Conservation (phyloP, 345 rosid genomes). For the Syzygium aromaticum region DNA sequence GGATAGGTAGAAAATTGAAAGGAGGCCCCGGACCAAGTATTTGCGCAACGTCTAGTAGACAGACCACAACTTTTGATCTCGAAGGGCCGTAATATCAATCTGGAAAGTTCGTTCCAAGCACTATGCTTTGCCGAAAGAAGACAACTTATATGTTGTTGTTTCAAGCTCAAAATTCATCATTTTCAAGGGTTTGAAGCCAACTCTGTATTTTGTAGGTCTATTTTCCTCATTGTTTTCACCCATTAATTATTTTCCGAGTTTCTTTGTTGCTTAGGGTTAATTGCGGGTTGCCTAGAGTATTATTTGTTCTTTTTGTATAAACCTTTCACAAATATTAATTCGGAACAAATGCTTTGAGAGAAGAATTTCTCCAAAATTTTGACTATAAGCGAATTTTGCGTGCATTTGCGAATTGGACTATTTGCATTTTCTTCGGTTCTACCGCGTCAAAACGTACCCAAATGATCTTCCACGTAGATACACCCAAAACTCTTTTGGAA, state of each 20-base stretch:
- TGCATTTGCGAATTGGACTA: not conserved
- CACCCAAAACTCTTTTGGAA: not conserved
- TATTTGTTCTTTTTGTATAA: not conserved
- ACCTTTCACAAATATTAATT: not conserved
- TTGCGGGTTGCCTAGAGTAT: not conserved
- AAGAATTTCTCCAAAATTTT: not conserved
- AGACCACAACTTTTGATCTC: not conserved
- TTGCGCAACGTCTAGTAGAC: not conserved
- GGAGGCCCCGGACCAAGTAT: not conserved
- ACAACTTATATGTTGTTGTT: not conserved
- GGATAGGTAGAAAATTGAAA: not conserved
- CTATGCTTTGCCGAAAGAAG: not conserved
- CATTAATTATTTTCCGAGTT: not conserved
- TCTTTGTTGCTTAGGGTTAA: not conserved
- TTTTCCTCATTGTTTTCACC: not conserved
- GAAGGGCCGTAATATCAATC: not conserved
- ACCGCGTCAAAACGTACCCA: not conserved
- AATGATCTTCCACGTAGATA: not conserved
- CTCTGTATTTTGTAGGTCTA: not conserved
- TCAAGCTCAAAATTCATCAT: not conserved
- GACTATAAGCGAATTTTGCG: not conserved
- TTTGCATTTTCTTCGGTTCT: not conserved
- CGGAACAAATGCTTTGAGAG: not conserved
- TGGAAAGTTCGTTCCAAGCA: not conserved
- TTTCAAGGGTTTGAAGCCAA: not conserved